phyloP scores from a whole-genome alignment of 2,329 filamentous ascomycete genomes.

The Xylariaceae sp. region DNA sequence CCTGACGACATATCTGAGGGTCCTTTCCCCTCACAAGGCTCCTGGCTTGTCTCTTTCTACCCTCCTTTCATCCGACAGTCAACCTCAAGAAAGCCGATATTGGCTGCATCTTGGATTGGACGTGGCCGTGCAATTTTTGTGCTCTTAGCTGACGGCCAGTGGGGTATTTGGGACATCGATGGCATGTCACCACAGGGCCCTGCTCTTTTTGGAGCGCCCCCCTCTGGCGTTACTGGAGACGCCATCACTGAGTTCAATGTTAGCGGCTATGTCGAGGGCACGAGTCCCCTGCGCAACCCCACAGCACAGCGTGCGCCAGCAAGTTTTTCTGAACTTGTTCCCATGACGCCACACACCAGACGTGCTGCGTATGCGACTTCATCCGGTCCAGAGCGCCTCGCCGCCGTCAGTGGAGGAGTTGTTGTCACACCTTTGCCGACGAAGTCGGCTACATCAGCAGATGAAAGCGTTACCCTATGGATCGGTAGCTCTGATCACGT shows the following conservation, averaged over 20 bases:
- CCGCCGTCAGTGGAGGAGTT: slow-evolving; percentile 49
- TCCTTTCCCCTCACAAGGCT: slow-evolving; percentile 53
- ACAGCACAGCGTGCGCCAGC: slow-evolving; percentile 34
- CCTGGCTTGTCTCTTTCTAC: slow-evolving; percentile 60
- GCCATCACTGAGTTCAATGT: slow-evolving; percentile 54
- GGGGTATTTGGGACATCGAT: slow-evolving; percentile 64
- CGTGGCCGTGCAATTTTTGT: slow-evolving; percentile 55
- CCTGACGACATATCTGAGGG: slow-evolving; percentile 47
- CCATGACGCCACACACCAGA: slow-evolving; percentile 59
- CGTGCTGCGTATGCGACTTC: slow-evolving; percentile 46
- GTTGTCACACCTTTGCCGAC: slow-evolving; percentile 43
- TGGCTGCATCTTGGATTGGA: slow-evolving; percentile 58
- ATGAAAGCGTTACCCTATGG: slow-evolving; percentile 54
- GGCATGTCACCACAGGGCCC: slow-evolving; percentile 47
- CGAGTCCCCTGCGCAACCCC: slow-evolving; percentile 47
- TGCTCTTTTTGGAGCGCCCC: slow-evolving; percentile 45
- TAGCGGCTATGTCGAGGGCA: slow-evolving; percentile 57
- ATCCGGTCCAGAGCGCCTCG: slow-evolving; percentile 47
- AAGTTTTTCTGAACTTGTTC: slow-evolving; percentile 48
- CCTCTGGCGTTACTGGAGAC: slow-evolving; percentile 50
- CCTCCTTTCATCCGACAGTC: slow-evolving; percentile 49
- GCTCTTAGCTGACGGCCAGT: slow-evolving; percentile 58
- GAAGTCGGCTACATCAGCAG: slow-evolving; percentile 39
- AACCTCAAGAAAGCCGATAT: slow-evolving; percentile 51
- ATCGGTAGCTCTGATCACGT: slow-evolving; percentile 52